These are phyloP conservation scores for Dalechampia spathulata DNA, from an alignment of 441 rosid species.

Conservation along the genomic window DNA sequence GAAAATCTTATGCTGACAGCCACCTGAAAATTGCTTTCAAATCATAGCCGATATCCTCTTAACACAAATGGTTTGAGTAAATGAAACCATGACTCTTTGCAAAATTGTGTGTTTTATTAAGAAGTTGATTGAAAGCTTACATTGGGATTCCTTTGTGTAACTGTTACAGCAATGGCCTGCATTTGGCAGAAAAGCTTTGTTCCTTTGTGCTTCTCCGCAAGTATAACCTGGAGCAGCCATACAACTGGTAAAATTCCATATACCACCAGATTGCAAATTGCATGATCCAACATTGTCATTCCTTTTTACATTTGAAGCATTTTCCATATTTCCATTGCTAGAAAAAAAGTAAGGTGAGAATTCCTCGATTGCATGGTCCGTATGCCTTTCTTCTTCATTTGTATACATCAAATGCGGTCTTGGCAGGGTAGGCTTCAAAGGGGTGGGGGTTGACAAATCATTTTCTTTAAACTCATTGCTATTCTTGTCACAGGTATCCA, in stretches of 20 bases:
- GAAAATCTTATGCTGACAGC: not conserved
- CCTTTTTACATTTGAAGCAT: not conserved
- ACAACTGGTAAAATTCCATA: conserved; percentile 32
- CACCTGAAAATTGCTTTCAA: not conserved
- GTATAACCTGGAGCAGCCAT: conserved; percentile 35
- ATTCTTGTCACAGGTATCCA: conserved; percentile 23
- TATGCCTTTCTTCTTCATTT: conserved; percentile 20
- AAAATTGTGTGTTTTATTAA: not conserved
- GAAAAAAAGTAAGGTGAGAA: conserved; percentile 22
- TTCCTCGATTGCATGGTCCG: conserved; percentile 16
- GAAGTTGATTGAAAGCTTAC: conserved; percentile 25
- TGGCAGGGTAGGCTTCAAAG: conserved; percentile 31
- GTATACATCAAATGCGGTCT: conserved; percentile 21
- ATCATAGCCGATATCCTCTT: not conserved
- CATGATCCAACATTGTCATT: conserved; percentile 9
- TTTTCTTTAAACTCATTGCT: conserved; percentile 20
- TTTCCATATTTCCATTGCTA: conserved; percentile 10
- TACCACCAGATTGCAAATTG: not conserved
- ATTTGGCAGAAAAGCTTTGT: conserved; percentile 2
- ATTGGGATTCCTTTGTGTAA: conserved; percentile 11
- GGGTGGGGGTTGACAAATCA: conserved; percentile 47
- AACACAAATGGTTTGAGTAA: not conserved
- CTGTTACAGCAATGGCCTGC: conserved; percentile 3
- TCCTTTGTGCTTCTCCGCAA: not conserved
- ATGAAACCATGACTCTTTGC: not conserved